phyloP scores from a whole-genome alignment of 1,139 yeast species.

The Sugiyamaella paludigena region DNA sequence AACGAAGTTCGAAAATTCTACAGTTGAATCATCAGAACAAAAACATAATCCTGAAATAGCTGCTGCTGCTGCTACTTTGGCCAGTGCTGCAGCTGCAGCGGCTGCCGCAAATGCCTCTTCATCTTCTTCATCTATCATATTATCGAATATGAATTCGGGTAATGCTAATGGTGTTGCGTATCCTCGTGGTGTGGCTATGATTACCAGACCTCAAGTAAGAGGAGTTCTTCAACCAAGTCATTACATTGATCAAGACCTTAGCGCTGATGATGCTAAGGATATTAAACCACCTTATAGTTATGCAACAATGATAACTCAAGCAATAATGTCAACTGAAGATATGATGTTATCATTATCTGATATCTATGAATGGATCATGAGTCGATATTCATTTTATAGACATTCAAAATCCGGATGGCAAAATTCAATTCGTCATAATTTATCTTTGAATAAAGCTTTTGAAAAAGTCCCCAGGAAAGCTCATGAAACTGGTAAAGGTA shows the following conservation, averaged over 20 bases:
- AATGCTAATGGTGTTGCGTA: constrained; percentile 26
- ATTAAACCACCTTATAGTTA: constrained; percentile 96
- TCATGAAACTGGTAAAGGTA: constrained; percentile 97
- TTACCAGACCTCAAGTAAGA: constrained; percentile 39
- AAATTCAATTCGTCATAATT: constrained; percentile 77
- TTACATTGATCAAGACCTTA: constrained; percentile 55
- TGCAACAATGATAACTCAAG: constrained; percentile 98
- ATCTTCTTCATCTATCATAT: background rate
- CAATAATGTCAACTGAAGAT: constrained; percentile 81
- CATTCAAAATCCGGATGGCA: constrained; percentile 96
- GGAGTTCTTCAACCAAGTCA: constrained; percentile 31
- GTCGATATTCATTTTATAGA: constrained; percentile 87
- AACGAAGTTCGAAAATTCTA: constrained; percentile 1
- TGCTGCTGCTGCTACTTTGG: constrained; percentile 8
- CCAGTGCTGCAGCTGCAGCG: constrained; percentile 8
- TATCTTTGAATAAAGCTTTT: constrained; percentile 79
- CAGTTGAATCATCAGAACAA: background rate
- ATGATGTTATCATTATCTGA: constrained; percentile 88
- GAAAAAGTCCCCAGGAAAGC: constrained; percentile 95
- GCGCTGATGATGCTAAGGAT: constrained; percentile 87
- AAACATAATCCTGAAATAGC: constrained; percentile 4
- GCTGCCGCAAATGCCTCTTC: constrained; percentile 1
- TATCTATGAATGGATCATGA: constrained; percentile 85
- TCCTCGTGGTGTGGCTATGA: constrained; percentile 43
- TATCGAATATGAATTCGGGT: background rate